A percentile compares a stretch with the other conserved stretches of the same genome.
Evolutionary conservation across 306 rosid genomes (phyloP).

Genomic region (Vigna reflexopilosa): DNA sequence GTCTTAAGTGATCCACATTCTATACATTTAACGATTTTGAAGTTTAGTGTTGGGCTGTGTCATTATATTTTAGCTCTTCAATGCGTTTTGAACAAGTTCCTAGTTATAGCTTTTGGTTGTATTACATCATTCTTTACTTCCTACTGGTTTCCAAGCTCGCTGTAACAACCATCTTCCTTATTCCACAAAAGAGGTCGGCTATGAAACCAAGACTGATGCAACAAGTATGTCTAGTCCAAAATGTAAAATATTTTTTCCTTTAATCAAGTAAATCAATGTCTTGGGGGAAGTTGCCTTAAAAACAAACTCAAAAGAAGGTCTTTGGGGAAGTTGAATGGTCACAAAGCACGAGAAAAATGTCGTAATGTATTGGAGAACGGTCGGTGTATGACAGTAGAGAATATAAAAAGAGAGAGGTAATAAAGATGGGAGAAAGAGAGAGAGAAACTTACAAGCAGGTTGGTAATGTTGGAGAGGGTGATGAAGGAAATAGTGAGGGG

Average conservation of each 20-base stretch:
- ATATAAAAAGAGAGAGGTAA: not conserved
- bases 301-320: not conserved
- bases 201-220: constrained; percentile 35
- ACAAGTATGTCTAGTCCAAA: constrained; percentile 13
- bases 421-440: not conserved
- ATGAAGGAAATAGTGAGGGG: constrained; percentile 61
- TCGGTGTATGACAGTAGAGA: not conserved
- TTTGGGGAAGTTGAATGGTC: not conserved
- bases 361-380: not conserved
- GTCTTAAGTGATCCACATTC: not conserved
- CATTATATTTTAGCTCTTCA: no score
- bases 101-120: no score
- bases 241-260: constrained; percentile 4
- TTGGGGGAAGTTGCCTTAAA: not conserved
- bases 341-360: constrained; percentile 24
- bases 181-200: not conserved
- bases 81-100: not conserved
- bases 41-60: not conserved
- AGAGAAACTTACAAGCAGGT: constrained; percentile 68
- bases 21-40: not conserved
- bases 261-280: not conserved
- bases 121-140: no score
- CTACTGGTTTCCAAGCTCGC: not conserved
- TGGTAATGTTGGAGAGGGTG: constrained; percentile 72
- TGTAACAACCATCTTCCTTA: not conserved